Evolutionary conservation across 345 rosid genomes (phyloP).

Genomic region (Hibiscus trionum): DNA sequence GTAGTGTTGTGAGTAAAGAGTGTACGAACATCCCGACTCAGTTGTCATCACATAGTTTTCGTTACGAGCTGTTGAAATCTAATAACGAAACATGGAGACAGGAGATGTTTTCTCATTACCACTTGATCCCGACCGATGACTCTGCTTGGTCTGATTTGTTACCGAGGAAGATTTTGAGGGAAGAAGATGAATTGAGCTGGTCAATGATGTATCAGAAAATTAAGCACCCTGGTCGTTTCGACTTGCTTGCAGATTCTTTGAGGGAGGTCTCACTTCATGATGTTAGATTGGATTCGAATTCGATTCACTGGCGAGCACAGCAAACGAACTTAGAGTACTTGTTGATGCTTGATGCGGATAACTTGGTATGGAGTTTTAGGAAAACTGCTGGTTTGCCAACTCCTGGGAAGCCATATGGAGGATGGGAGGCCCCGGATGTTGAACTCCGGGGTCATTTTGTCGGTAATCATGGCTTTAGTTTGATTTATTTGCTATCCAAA

Average conservation of each 20-base stretch:
- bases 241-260: slow-evolving; percentile 37
- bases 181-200: slow-evolving; percentile 64
- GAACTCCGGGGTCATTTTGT: slow-evolving; percentile 97
- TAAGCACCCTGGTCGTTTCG: slow-evolving; percentile 35
- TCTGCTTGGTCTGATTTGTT: slow-evolving; percentile 68
- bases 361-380: slow-evolving; percentile 74
- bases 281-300: slow-evolving; percentile 57
- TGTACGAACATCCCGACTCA: slow-evolving; percentile 70
- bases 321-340: slow-evolving; percentile 82
- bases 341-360: slow-evolving; percentile 73
- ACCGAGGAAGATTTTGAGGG: slow-evolving; percentile 61
- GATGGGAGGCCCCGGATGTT: slow-evolving; percentile 61
- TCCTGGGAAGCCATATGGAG: slow-evolving; percentile 59
- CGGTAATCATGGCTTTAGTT: slow-evolving; percentile 37
- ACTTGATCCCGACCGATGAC: slow-evolving; percentile 52
- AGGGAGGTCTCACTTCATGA: slow-evolving; percentile 70
- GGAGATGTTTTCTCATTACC: slow-evolving; percentile 71
- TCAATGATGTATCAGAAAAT: slow-evolving; percentile 55
- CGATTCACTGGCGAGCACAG: slow-evolving; percentile 68
- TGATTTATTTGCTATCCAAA: slow-evolving; percentile 3
- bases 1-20: slow-evolving; percentile 48
- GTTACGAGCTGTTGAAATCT: slow-evolving; percentile 53
- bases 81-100: slow-evolving; percentile 54
- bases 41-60: slow-evolving; percentile 66
- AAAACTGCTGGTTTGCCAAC: slow-evolving; percentile 67